Evolutionary conservation across 2,329 filamentous ascomycete genomes (phyloP).

Genomic region (Aureobasidium uvarum): DNA sequence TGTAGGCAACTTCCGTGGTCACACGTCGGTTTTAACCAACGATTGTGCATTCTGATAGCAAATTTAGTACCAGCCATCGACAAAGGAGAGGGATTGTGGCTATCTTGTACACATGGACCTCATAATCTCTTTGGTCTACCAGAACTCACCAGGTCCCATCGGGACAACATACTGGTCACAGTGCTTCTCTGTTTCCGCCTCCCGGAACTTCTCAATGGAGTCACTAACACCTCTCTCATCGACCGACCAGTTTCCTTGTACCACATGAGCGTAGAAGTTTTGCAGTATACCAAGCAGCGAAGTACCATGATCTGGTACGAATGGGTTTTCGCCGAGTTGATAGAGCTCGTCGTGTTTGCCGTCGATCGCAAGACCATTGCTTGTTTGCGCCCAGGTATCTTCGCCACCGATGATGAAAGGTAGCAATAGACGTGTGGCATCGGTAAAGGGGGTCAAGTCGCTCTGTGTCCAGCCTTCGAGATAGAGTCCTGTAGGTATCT

Average conservation of each 20-base stretch:
- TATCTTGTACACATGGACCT: no score
- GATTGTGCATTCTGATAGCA: no score
- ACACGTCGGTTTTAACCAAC: no score
- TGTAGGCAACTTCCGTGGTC: no score
- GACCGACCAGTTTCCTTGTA: not conserved
- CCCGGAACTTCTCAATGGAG: not conserved
- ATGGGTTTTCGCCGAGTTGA: conserved; percentile 1
- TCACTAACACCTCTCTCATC: not conserved
- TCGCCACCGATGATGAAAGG: not conserved
- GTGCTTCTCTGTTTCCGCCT: not conserved
- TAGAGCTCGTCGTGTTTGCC: not conserved
- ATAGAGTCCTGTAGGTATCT: not conserved
- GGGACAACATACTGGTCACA: not conserved
- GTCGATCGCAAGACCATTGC: not conserved
- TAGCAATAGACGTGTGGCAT: not conserved
- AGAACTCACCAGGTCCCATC: not conserved
- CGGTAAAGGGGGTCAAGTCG: not conserved
- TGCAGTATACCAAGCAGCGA: not conserved
- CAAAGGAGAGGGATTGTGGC: no score
- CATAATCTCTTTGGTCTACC: not conserved
- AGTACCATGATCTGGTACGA: not conserved
- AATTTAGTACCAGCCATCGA: no score
- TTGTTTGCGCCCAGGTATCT: conserved; percentile 1
- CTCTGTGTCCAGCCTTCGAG: not conserved
- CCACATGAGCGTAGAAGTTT: not conserved